Evolutionary conservation across 1,139 yeast species (phyloP).

Genomic region (Komagataea norvegica): DNA sequence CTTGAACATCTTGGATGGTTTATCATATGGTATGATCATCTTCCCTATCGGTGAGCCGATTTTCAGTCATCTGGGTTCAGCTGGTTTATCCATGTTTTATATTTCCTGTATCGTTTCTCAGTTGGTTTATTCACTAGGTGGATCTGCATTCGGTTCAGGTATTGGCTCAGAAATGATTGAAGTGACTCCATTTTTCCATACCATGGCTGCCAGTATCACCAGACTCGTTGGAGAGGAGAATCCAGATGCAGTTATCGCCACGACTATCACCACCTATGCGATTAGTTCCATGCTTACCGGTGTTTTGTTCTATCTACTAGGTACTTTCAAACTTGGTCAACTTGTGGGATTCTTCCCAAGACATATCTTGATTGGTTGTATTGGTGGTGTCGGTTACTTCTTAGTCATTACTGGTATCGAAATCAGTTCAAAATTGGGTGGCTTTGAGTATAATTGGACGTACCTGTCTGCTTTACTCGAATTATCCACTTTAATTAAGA

Average conservation of each 20-base stretch:
- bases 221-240: slow-evolving; percentile 48
- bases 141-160: slow-evolving; percentile 82
- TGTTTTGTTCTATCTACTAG: slow-evolving; percentile 66
- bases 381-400: slow-evolving; percentile 97
- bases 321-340: slow-evolving; percentile 75
- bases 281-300: slow-evolving; percentile 84
- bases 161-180: slow-evolving; percentile 98
- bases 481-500: slow-evolving; percentile 47
- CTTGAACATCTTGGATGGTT: slow-evolving; percentile 83
- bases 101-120: slow-evolving; percentile 86
- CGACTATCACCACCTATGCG: slow-evolving; percentile 84
- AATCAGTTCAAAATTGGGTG: slow-evolving; percentile 78
- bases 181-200: slow-evolving; percentile 94
- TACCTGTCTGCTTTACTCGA: slow-evolving; percentile 49
- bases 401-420: slow-evolving; percentile 86
- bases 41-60: slow-evolving; percentile 83
- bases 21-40: slow-evolving; percentile 95
- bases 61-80: slow-evolving; percentile 75
- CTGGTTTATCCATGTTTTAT: slow-evolving; percentile 92
- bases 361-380: slow-evolving; percentile 92
- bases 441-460: slow-evolving; percentile 55
- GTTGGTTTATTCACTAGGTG: slow-evolving; percentile 81
- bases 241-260: slow-evolving; percentile 66
- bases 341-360: slow-evolving; percentile 94
- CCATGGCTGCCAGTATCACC: slow-evolving; percentile 79